A percentile compares a stretch with the other conserved stretches of the same genome.
Conservation (phyloP, 2,329 filamentous ascomycete species). For the Clarireedia hainanense region DNA sequence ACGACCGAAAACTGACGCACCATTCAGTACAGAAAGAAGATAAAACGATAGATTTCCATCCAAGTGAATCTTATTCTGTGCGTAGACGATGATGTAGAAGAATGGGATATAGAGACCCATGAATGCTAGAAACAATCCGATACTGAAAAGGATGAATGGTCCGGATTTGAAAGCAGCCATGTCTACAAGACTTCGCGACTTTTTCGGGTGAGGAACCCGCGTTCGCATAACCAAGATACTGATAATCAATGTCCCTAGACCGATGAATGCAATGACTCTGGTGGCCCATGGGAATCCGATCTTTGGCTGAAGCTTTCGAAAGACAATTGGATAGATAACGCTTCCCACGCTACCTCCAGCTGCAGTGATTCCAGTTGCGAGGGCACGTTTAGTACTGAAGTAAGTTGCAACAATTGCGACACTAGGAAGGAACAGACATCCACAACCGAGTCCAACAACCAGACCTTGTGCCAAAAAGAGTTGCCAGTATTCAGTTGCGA, state of each 20-base stretch:
- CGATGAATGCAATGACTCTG: conserved; percentile 44
- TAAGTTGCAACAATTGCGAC: conserved; percentile 50
- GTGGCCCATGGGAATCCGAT: conserved; percentile 48
- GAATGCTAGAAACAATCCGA: conserved; percentile 34
- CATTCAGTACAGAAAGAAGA: conserved; percentile 14
- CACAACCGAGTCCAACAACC: conserved; percentile 37
- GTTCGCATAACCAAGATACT: not conserved
- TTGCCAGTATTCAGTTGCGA: conserved; percentile 36
- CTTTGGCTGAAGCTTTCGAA: not conserved
- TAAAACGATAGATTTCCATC: not conserved
- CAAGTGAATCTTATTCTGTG: conserved; percentile 11
- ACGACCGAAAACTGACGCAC: conserved; percentile 30
- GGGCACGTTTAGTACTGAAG: conserved; percentile 29
- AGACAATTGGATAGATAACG: conserved; percentile 49
- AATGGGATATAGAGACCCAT: conserved; percentile 43
- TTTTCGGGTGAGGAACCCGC: not conserved
- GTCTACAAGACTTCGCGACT: not conserved
- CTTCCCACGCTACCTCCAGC: conserved; percentile 22
- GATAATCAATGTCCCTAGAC: conserved; percentile 27
- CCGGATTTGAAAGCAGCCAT: conserved; percentile 28
- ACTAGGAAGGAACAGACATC: conserved; percentile 36
- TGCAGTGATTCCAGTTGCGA: conserved; percentile 31
- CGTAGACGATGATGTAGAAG: conserved; percentile 35
- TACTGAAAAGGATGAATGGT: conserved; percentile 27
- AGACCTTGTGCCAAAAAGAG: conserved; percentile 37